Base-by-base conservation (phyloP, 2,329 filamentous ascomycete genomes). In the Ascochyta clinopodiicola region DNA sequence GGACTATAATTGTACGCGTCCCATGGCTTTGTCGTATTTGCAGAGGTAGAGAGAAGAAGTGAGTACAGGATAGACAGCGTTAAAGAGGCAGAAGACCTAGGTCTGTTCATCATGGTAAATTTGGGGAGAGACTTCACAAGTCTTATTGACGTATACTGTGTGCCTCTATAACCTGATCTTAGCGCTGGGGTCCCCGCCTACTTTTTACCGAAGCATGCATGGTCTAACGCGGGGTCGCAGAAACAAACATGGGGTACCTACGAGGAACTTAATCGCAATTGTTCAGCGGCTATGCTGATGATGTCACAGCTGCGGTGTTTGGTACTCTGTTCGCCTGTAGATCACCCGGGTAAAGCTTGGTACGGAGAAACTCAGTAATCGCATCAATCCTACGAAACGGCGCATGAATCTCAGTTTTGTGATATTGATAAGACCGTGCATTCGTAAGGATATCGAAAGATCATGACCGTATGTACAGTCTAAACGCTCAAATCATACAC, bases 1-100 rank as follows among this genome's bases (percentile, higher is more conserved):
- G 59, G 59, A 24, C 59, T 60, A 34, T 50, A 35, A 12, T 57
- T 59, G 24, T 52, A 63, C 17, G 46, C 39, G 22, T 56, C 49
- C 54, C 59, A 61, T 34, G 49, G 59, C 17, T 55, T 51, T 37
- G 36, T 19, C 6, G 32, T 36, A 7, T 42, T 15, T 40, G 43
- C 32, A 21, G 36, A 35, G 2, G 40, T 31, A 6, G 31, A n/a
- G 17, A 32, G 12, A 9, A 37, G 8, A 12, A 50, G 4, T 27
- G 36, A 10, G 17, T 15, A 10, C 10, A 43, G 17, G 2, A 42
- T 3, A 7, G 2, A 36, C 29, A 50, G 6, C 2, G n/a, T n/a
- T 6, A 13, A 17, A 9, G 15, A 3, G n/a, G 36, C n/a, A 43
- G 32, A 34, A 19, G 9, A 17, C 1, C 25, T 4, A 12, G 8